Conservation (phyloP, 2,329 filamentous ascomycete species). For the Akanthomyces uredinophilus region DNA sequence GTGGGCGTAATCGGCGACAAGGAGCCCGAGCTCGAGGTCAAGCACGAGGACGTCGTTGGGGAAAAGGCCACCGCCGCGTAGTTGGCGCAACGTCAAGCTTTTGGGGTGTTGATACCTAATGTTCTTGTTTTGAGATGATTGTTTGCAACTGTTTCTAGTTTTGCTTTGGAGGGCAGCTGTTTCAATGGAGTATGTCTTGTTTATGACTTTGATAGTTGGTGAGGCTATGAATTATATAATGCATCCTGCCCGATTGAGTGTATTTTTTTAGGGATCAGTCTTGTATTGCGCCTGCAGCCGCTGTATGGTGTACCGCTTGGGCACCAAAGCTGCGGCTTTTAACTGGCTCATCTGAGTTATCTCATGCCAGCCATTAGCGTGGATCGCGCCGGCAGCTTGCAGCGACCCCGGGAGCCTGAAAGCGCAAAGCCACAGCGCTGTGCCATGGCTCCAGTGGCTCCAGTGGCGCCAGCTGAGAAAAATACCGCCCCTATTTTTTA, state of each 20-base stretch:
- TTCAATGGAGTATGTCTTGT: constrained; percentile 12
- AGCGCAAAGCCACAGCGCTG: neutral
- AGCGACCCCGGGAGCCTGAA: neutral
- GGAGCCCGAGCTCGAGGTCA: neutral
- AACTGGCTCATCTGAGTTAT: no score
- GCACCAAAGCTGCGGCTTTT: no score
- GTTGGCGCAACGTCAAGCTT: neutral
- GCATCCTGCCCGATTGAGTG: neutral
- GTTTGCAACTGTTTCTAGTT: neutral
- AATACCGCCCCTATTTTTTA: neutral
- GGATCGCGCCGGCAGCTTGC: neutral
- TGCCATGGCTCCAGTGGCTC: neutral
- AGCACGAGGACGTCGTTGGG: neutral
- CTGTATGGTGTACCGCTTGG: no score
- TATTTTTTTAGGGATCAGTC: neutral
- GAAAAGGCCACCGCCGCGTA: constrained; percentile 2
- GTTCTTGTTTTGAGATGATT: neutral
- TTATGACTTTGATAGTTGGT: neutral
- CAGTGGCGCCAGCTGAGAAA: neutral
- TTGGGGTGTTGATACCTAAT: constrained; percentile 8
- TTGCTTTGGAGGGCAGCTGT: constrained; percentile 1
- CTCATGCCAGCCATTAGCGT: neutral
- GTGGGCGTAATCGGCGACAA: neutral
- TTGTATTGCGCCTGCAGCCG: no score
- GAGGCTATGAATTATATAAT: neutral